Conservation (phyloP, 208 protist species). For the Porcisia deanei region DNA sequence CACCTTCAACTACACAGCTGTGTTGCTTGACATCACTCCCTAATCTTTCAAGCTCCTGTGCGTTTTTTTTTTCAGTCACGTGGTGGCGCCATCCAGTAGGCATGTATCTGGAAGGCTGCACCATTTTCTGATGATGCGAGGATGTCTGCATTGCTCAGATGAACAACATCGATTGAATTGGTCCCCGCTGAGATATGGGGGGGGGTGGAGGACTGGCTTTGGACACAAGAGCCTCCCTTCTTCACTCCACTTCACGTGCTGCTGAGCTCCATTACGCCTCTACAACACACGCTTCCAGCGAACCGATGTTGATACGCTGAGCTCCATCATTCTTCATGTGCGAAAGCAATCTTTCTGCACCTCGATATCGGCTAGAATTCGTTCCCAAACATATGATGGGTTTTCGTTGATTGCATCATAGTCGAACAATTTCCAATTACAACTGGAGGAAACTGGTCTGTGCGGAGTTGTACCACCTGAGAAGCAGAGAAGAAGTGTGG, state of each 20-base stretch:
- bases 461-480: constrained; percentile 23
- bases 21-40: constrained; percentile 18
- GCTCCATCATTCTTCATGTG: constrained; percentile 15
- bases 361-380: constrained; percentile 12
- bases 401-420: background rate
- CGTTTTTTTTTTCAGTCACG: constrained; percentile 9
- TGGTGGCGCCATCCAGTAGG: constrained; percentile 17
- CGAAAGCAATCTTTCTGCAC: constrained; percentile 13
- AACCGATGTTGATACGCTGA: constrained; percentile 2
- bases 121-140: background rate
- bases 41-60: constrained; percentile 23
- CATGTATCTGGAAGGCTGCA: constrained; percentile 11
- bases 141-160: constrained; percentile 14
- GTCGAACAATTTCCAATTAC: constrained; percentile 25
- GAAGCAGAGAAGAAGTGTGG: constrained; percentile 20
- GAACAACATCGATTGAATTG: background rate
- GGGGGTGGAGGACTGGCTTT: background rate
- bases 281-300: too few species aligned
- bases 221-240: constrained; percentile 20
- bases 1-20: constrained; percentile 24
- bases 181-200: constrained; percentile 12
- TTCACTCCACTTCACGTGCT: constrained; percentile 16
- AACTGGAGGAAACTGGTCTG: constrained; percentile 11
- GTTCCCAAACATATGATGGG: constrained; percentile 20
- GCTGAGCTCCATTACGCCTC: too few species aligned